phyloP scores from a whole-genome alignment of 305 asterid genomes.

The Salvia sclarea region DNA sequence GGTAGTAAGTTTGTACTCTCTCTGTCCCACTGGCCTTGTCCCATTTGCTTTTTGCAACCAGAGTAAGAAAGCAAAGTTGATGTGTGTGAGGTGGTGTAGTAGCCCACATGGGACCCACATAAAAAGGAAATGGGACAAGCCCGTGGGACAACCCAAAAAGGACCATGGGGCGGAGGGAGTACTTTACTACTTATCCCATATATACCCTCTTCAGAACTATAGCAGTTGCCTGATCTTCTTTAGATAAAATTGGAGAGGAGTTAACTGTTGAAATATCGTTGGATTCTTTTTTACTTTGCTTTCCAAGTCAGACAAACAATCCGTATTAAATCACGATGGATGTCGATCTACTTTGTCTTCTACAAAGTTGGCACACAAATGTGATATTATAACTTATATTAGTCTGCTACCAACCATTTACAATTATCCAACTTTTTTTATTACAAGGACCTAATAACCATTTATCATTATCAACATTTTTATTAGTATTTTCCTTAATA shows the following conservation, averaged over 20 bases:
- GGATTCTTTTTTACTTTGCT: conserved; percentile 18
- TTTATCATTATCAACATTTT: not conserved
- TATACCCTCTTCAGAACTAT: conserved; percentile 7
- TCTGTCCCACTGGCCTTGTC: too few species aligned
- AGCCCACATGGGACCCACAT: too few species aligned
- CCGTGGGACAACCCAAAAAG: too few species aligned
- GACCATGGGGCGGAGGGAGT: too few species aligned
- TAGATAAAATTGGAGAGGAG: conserved; percentile 21
- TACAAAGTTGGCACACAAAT: not conserved
- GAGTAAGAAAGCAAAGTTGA: too few species aligned
- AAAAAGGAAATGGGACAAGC: too few species aligned
- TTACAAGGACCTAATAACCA: conserved; percentile 4
- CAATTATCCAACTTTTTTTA: not conserved
- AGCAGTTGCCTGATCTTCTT: not conserved
- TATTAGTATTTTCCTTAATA: not conserved
- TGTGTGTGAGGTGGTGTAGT: too few species aligned
- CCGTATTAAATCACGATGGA: not conserved
- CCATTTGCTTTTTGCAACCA: too few species aligned
- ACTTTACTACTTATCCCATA: not conserved
- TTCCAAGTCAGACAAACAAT: conserved; percentile 8
- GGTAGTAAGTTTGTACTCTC: not conserved
- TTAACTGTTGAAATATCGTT: not conserved
- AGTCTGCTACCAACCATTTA: too few species aligned
- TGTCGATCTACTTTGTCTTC: conserved; percentile 4
- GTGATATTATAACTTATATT: not conserved